Evolutionary conservation across 1,284 basidiomycete species (phyloP), one percentile per base, ranked within the genome.

Genomic region (Schizophyllum commune): DNA sequence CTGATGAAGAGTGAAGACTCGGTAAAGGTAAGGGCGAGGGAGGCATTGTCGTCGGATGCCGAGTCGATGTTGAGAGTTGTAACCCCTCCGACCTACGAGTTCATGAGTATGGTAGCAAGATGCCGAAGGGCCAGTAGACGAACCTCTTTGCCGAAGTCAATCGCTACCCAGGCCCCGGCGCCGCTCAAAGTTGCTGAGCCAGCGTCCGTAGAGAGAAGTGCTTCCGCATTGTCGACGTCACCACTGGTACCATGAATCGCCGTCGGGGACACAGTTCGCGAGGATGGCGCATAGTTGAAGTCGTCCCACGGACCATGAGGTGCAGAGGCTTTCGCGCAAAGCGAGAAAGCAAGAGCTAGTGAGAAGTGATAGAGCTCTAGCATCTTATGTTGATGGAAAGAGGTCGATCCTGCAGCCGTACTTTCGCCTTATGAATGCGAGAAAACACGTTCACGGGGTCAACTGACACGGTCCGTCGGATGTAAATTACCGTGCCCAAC

Each of bases 81-180:
- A 1, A 76, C 70, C 0, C 79, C 80, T n/a, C 79, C 79, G 55
- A 81, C 76, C 79, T 81, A 32, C 3, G 7, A 34, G 32, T 22
- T 11, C 32, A 5, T 57, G 51, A 51, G 11, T 58, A 58, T 55
- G 47, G 54, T 22, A 33, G 21, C 19, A 53, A 47, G 2, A 59
- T 55, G n/a, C 19, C 27, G 47, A 55, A 19, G 19, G 9, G 27
- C 5, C 5, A 2, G 51, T 6, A 61, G 47, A 58, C 70, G 54
- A 52, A 78, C 80, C 70, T 81, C 79, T 65, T 74, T 71, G 1
- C 77, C 78, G 64, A 79, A 82, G 67, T 81, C 79, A 4, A 81
- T 65, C 21, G 77, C 74, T 9, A 81, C 63, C 67, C 71, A 82
- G 0, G 79, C 76, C 15, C 73, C 70, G 51, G 73, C 73, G n/a